Conservation (phyloP, 805 yeast genomes). For the Candida khao-thaluensis region DNA sequence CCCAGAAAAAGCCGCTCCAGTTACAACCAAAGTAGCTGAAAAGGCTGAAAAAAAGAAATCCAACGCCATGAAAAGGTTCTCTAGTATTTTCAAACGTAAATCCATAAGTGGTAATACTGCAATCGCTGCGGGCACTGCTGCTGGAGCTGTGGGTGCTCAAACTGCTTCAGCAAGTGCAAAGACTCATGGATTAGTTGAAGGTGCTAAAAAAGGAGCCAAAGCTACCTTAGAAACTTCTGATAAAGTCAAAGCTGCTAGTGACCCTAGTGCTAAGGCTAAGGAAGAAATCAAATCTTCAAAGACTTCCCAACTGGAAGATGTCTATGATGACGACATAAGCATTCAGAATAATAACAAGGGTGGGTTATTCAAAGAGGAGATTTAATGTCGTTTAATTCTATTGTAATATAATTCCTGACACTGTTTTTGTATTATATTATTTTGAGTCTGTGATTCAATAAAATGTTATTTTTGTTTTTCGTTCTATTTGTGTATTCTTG, state of each 20-base stretch:
- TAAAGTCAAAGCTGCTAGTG: not conserved
- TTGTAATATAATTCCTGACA: slow-evolving; percentile 4
- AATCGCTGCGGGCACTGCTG: slow-evolving; percentile 11
- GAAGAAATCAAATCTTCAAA: slow-evolving; percentile 12
- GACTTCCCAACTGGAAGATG: slow-evolving; percentile 15
- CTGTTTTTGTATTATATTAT: slow-evolving; percentile 9
- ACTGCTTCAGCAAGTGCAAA: slow-evolving; percentile 7
- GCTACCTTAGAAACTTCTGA: slow-evolving; percentile 5
- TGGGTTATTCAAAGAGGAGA: slow-evolving; percentile 44
- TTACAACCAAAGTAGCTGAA: not conserved
- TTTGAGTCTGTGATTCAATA: slow-evolving; percentile 8
- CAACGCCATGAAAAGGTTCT: slow-evolving; percentile 14
- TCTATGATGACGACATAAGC: slow-evolving; percentile 29
- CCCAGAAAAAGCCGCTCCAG: slow-evolving; percentile 6
- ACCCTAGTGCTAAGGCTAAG: slow-evolving; percentile 2
- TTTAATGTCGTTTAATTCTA: slow-evolving; percentile 18
- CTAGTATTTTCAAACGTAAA: slow-evolving; percentile 15
- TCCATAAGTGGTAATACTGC: slow-evolving; percentile 7
- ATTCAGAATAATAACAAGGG: slow-evolving; percentile 29
- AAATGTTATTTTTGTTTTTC: slow-evolving; percentile 4
- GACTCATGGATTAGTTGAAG: slow-evolving; percentile 1
- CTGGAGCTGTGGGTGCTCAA: slow-evolving; percentile 6
- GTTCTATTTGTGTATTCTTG: not conserved
- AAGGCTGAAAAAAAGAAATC: slow-evolving; percentile 8
- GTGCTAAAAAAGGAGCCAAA: slow-evolving; percentile 4